These are phyloP conservation scores for Ambrosiella xylebori DNA, from an alignment of 2,329 filamentous ascomycete genomes.

Conservation along the genomic window DNA sequence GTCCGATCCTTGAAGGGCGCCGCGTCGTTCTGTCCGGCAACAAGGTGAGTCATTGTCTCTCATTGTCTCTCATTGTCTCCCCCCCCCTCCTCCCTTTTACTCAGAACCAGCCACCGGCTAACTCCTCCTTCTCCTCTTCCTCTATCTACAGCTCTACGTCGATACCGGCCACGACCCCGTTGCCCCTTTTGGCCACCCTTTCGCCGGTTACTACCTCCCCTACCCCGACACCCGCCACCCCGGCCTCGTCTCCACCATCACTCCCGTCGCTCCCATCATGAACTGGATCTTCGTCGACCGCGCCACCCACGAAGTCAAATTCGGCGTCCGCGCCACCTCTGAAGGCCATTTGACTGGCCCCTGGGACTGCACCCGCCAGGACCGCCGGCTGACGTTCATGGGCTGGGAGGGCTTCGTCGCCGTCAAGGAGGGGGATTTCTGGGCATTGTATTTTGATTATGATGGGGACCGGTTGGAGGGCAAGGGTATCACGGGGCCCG, in stretches of 20 bases:
- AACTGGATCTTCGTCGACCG: conserved; percentile 34
- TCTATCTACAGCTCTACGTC: conserved; percentile 20
- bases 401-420: conserved; percentile 34
- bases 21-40: conserved; percentile 28
- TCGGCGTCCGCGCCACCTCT: conserved; percentile 26
- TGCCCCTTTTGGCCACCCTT: conserved; percentile 28
- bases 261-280: conserved; percentile 30
- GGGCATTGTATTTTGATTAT: conserved; percentile 31
- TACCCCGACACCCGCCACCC: conserved; percentile 34
- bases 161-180: conserved; percentile 22
- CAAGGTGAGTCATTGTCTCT: conserved; percentile 18
- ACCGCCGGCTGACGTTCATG: conserved; percentile 31
- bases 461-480: conserved; percentile 27
- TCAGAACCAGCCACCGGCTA: neutral
- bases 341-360: conserved; percentile 29
- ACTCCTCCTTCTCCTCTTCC: neutral
- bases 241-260: conserved; percentile 31
- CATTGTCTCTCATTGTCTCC: too few relatives aligned
- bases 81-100: too few relatives aligned
- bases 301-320: conserved; percentile 29
- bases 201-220: conserved; percentile 39
- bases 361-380: conserved; percentile 35
- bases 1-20: conserved; percentile 27
- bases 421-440: conserved; percentile 27
- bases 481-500: conserved; percentile 30